Percentiles rank a stretch among this genome's conserved stretches.
Evolutionary conservation across 352 stramenopile genomes (phyloP).

Genomic region (Pythium oligandrum): DNA sequence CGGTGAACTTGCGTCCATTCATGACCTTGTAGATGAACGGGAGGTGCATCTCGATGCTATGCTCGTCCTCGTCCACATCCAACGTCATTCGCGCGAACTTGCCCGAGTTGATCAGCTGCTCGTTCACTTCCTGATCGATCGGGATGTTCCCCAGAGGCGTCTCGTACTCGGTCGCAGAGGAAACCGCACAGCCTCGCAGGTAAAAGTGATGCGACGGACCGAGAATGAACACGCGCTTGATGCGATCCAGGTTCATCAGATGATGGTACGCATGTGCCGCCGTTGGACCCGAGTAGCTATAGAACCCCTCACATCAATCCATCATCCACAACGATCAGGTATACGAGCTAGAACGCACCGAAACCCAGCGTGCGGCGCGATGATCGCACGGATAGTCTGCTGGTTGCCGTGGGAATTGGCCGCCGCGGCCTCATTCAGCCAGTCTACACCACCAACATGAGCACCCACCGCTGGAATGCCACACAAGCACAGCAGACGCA

Average conservation of each 20-base stretch:
- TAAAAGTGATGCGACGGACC: slow-evolving; percentile 97
- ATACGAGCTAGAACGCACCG: slow-evolving; percentile 7
- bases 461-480: not conserved
- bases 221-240: slow-evolving; percentile 89
- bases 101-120: slow-evolving; percentile 81
- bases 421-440: slow-evolving; percentile 39
- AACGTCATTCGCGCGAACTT: slow-evolving; percentile 79
- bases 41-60: slow-evolving; percentile 97
- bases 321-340: slow-evolving; percentile 3
- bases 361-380: slow-evolving; percentile 85
- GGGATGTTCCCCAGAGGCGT: slow-evolving; percentile 93
- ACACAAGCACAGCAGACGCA: slow-evolving; percentile 10
- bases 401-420: slow-evolving; percentile 31
- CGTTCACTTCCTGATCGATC: slow-evolving; percentile 89
- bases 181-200: slow-evolving; percentile 83
- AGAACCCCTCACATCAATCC: not conserved
- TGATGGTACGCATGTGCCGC: slow-evolving; percentile 92
- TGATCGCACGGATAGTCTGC: slow-evolving; percentile 64
- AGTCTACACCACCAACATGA: slow-evolving; percentile 28
- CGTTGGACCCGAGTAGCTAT: slow-evolving; percentile 92
- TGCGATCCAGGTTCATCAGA: slow-evolving; percentile 57
- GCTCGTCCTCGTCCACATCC: slow-evolving; percentile 92
- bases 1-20: slow-evolving; percentile 73
- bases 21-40: slow-evolving; percentile 91
- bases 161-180: slow-evolving; percentile 83